Evolutionary conservation across 2,329 filamentous ascomycete species (phyloP).

Genomic region (Chaetothyriales sp.): DNA sequence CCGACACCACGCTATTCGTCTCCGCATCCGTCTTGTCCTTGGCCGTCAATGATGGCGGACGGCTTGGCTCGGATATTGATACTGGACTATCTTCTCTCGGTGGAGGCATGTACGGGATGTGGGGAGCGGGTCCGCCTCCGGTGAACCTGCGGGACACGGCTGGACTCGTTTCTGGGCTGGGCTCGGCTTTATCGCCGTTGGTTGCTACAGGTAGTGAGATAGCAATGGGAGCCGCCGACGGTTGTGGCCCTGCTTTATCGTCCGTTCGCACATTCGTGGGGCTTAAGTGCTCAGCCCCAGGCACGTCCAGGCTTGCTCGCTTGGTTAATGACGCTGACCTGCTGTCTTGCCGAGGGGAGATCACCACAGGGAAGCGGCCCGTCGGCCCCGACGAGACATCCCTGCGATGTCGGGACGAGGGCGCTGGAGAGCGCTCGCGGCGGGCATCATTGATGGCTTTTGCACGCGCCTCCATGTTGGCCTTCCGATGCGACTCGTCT

Average conservation of each 20-base stretch:
- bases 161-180: slow-evolving; percentile 19
- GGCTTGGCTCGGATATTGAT: slow-evolving; percentile 5
- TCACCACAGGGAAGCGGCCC: slow-evolving; percentile 53
- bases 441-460: slow-evolving; percentile 60
- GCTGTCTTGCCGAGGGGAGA: slow-evolving; percentile 58
- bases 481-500: slow-evolving; percentile 86
- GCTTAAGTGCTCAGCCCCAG: slow-evolving; percentile 39
- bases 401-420: slow-evolving; percentile 47
- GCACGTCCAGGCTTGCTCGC: slow-evolving; percentile 67
- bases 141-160: slow-evolving; percentile 18
- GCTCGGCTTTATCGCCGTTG: slow-evolving; percentile 29
- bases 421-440: slow-evolving; percentile 55
- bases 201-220: slow-evolving; percentile 12
- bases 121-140: slow-evolving; percentile 15
- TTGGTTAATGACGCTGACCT: slow-evolving; percentile 33
- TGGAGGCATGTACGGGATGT: slow-evolving; percentile 21
- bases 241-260: slow-evolving; percentile 11
- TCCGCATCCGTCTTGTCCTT: slow-evolving; percentile 27
- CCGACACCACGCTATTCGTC: slow-evolving; percentile 45
- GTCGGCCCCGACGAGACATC: slow-evolving; percentile 55
- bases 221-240: neutral
- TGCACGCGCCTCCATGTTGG: slow-evolving; percentile 85
- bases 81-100: slow-evolving; percentile 20
- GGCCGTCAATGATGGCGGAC: slow-evolving; percentile 11
- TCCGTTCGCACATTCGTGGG: slow-evolving; percentile 24